These are phyloP conservation scores for Maudiozyma pseudohumilis DNA, from an alignment of 805 yeast genomes.

Conservation along the genomic window DNA sequence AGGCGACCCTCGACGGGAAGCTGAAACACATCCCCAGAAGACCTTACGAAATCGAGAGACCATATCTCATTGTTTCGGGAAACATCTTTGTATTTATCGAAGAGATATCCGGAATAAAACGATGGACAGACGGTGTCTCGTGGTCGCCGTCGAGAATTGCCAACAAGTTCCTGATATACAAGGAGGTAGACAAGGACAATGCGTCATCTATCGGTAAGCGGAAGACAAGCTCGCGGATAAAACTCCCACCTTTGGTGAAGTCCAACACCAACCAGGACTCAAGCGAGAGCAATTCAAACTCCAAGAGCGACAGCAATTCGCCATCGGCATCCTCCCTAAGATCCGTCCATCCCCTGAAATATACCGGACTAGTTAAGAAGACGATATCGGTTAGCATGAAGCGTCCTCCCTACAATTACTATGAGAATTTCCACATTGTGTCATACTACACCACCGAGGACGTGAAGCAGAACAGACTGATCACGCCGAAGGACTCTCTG, in stretches of 20 bases:
- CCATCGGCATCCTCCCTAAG: slow-evolving; percentile 4
- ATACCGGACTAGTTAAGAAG: slow-evolving; percentile 66
- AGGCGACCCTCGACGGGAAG: slow-evolving; percentile 58
- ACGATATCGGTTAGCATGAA: slow-evolving; percentile 59
- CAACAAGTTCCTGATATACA: slow-evolving; percentile 75
- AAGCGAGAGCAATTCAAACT: neutral
- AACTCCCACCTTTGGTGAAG: slow-evolving; percentile 12
- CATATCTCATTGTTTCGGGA: slow-evolving; percentile 58
- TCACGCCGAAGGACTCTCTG: slow-evolving; percentile 47
- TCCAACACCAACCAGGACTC: slow-evolving; percentile 7
- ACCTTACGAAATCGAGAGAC: slow-evolving; percentile 72
- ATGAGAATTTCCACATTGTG: slow-evolving; percentile 44
- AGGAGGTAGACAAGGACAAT: slow-evolving; percentile 37
- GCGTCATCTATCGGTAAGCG: slow-evolving; percentile 6
- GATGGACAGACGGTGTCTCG: slow-evolving; percentile 95
- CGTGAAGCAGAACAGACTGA: slow-evolving; percentile 47
- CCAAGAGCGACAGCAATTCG: neutral
- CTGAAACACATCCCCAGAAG: slow-evolving; percentile 61
- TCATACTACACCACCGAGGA: slow-evolving; percentile 74
- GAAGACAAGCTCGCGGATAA: slow-evolving; percentile 7
- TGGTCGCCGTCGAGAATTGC: slow-evolving; percentile 90
- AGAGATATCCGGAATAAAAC: slow-evolving; percentile 68
- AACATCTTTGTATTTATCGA: slow-evolving; percentile 79
- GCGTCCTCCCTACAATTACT: slow-evolving; percentile 30
- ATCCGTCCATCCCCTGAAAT: slow-evolving; percentile 12